A percentile compares a stretch with the other conserved stretches of the same genome.
These are phyloP conservation scores for Epichloe coenophiala DNA, from an alignment of 2,329 filamentous ascomycete species.

Conservation along the genomic window DNA sequence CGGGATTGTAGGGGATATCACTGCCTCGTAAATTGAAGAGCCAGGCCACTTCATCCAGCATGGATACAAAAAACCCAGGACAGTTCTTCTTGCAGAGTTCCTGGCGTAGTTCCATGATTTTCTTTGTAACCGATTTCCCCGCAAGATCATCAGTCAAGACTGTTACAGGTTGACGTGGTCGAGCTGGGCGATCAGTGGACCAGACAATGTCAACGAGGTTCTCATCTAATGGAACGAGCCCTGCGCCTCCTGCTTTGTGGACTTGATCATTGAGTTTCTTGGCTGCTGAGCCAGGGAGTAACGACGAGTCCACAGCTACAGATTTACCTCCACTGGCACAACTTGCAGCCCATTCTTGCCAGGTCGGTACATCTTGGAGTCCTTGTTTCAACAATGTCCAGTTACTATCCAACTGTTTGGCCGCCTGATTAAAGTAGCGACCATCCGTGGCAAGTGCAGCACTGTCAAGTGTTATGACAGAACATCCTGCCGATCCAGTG, in stretches of 20 bases:
- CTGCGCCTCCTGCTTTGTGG: slow-evolving; percentile 69
- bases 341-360: slow-evolving; percentile 90
- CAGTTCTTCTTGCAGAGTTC: slow-evolving; percentile 85
- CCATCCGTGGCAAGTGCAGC: slow-evolving; percentile 90
- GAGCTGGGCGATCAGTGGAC: slow-evolving; percentile 57
- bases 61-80: slow-evolving; percentile 79
- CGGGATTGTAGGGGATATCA: slow-evolving; percentile 95
- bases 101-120: slow-evolving; percentile 77
- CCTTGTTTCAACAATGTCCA: slow-evolving; percentile 90
- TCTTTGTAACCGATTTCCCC: slow-evolving; percentile 70
- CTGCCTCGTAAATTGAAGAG: slow-evolving; percentile 92
- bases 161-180: slow-evolving; percentile 63
- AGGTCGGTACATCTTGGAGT: slow-evolving; percentile 84
- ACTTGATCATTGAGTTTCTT: slow-evolving; percentile 74
- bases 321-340: slow-evolving; percentile 76
- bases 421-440: slow-evolving; percentile 94
- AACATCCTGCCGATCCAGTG: slow-evolving; percentile 86
- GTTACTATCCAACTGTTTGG: slow-evolving; percentile 79
- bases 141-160: slow-evolving; percentile 60
- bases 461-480: slow-evolving; percentile 73
- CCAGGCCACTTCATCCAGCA: slow-evolving; percentile 96
- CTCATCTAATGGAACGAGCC: slow-evolving; percentile 58
- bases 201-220: slow-evolving; percentile 92
- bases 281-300: slow-evolving; percentile 54
- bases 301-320: slow-evolving; percentile 80